Evolutionary conservation across 208 protist genomes (phyloP).

Genomic region (Tritrichomonas foetus): DNA sequence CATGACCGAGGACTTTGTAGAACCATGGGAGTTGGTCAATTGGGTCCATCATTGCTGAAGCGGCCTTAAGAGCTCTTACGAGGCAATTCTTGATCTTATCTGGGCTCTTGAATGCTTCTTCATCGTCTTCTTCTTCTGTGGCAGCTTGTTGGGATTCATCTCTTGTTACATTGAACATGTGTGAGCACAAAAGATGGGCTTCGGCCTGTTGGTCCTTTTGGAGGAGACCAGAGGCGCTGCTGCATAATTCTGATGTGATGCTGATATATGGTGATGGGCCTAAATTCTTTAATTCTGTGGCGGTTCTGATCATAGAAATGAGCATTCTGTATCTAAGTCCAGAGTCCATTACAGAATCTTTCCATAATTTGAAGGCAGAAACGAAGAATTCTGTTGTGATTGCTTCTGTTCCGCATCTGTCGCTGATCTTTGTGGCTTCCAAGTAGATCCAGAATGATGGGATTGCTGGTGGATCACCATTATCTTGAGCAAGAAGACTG

Average conservation of each 20-base stretch:
- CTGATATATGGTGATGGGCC: background rate
- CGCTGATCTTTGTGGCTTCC: background rate
- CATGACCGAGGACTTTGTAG: constrained; percentile 2
- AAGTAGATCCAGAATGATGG: background rate
- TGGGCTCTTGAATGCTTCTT: background rate
- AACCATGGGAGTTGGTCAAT: background rate
- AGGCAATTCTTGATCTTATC: constrained; percentile 36
- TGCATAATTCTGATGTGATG: background rate
- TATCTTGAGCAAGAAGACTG: background rate
- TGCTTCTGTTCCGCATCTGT: background rate
- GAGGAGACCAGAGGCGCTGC: background rate
- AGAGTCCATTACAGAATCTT: background rate
- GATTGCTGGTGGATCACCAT: background rate
- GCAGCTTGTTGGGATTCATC: background rate
- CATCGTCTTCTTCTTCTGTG: constrained; percentile 27
- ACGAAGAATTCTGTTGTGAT: constrained; percentile 36
- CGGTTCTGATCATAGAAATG: background rate
- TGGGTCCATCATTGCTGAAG: background rate
- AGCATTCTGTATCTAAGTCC: background rate
- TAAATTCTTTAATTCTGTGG: background rate
- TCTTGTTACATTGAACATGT: background rate
- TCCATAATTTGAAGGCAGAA: background rate
- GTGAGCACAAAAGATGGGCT: background rate
- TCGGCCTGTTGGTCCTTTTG: constrained; percentile 17
- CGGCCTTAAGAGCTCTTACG: background rate